phyloP scores from a whole-genome alignment of 129 eudicot genomes.

The Saussurea involucrata region DNA sequence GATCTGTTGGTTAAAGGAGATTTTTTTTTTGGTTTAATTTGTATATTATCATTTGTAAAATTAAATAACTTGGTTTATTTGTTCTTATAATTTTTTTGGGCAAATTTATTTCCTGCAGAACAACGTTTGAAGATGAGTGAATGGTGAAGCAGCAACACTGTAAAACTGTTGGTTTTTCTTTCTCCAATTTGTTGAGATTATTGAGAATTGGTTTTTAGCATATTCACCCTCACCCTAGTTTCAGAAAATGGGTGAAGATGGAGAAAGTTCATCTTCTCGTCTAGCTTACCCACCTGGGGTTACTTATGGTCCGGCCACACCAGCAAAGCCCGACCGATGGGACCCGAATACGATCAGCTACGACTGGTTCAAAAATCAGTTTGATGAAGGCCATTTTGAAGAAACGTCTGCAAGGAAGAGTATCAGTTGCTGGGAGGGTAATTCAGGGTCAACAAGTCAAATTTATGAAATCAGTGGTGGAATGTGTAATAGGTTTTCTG shows the following conservation, averaged over 20 bases:
- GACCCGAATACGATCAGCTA: slow-evolving; percentile 21
- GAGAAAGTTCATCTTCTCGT: slow-evolving; percentile 30
- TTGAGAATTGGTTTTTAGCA: slow-evolving; percentile 16
- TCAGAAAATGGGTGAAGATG: slow-evolving; percentile 41
- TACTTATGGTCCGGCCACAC: slow-evolving; percentile 60
- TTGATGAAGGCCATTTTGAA: background rate
- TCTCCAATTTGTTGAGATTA: background rate
- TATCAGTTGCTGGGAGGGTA: slow-evolving; percentile 30
- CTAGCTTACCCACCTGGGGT: slow-evolving; percentile 28
- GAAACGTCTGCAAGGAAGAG: slow-evolving; percentile 16
- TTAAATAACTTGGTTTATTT: background rate
- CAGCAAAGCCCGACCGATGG: slow-evolving; percentile 41
- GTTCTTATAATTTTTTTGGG: background rate
- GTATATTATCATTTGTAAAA: background rate
- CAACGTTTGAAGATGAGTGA: slow-evolving; percentile 2
- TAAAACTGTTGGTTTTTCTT: background rate
- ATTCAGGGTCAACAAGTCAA: slow-evolving; percentile 22
- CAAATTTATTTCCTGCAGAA: slow-evolving; percentile 15
- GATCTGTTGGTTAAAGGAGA: slow-evolving; percentile 32
- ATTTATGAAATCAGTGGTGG: background rate
- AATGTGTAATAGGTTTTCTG: slow-evolving; percentile 3
- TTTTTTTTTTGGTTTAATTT: background rate
- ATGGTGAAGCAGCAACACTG: background rate
- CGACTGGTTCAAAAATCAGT: slow-evolving; percentile 20
- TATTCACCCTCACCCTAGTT: slow-evolving; percentile 1